phyloP scores from a whole-genome alignment of 305 asterid genomes.

The Caryopteris hybrid region DNA sequence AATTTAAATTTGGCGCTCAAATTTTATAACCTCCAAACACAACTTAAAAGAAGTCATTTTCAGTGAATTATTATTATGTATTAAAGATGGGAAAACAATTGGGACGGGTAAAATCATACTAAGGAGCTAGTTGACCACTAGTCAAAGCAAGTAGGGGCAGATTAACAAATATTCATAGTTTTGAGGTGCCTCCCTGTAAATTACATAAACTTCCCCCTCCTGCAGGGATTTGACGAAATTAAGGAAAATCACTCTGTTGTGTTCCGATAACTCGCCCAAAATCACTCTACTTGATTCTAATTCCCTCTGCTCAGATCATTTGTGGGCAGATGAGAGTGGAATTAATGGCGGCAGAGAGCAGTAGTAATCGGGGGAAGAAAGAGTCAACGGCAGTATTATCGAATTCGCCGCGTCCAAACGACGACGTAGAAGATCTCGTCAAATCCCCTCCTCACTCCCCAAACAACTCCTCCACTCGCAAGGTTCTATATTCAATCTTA shows the following conservation, averaged over 20 bases:
- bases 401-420: slow-evolving; percentile 44
- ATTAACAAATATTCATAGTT: neutral
- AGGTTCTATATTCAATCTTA: slow-evolving; percentile 35
- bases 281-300: slow-evolving; percentile 7
- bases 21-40: too few relatives aligned
- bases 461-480: slow-evolving; percentile 79
- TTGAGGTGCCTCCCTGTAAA: slow-evolving; percentile 5
- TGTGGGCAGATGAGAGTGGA: slow-evolving; percentile 35
- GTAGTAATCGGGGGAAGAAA: slow-evolving; percentile 47
- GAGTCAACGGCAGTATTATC: slow-evolving; percentile 54
- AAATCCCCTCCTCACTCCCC: slow-evolving; percentile 84
- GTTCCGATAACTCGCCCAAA: slow-evolving; percentile 13
- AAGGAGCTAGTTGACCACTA: neutral
- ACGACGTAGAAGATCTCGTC: slow-evolving; percentile 62
- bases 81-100: neutral
- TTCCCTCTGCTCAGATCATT: slow-evolving; percentile 13
- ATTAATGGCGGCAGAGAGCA: slow-evolving; percentile 73
- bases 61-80: too few relatives aligned
- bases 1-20: too few relatives aligned
- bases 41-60: too few relatives aligned
- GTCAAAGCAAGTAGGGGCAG: neutral
- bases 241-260: slow-evolving; percentile 19
- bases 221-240: slow-evolving; percentile 17
- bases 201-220: neutral
- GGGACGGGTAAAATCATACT: too few relatives aligned